These are phyloP conservation scores for Bjerkandera adusta DNA, from an alignment of 1,284 basidiomycete genomes.

Conservation along the genomic window DNA sequence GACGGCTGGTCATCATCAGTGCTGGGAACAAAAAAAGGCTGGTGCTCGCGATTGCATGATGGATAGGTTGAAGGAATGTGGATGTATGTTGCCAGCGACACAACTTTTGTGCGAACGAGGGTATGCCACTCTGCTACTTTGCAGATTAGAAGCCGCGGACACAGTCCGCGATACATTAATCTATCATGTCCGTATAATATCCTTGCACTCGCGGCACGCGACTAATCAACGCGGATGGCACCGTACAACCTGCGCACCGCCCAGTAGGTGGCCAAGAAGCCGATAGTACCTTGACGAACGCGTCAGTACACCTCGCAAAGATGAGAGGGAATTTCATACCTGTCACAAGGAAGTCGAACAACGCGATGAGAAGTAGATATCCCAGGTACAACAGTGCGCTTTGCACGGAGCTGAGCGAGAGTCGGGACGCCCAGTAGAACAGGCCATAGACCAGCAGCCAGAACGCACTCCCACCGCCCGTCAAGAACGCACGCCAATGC, in stretches of 20 bases:
- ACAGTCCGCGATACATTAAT: too few species aligned
- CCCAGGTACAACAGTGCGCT: constrained; percentile 90
- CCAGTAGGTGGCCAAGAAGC: constrained; percentile 87
- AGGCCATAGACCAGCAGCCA: constrained; percentile 88
- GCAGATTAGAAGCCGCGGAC: too few species aligned
- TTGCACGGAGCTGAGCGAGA: constrained; percentile 82
- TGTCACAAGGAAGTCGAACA: constrained; percentile 88
- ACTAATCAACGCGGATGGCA: constrained; percentile 72
- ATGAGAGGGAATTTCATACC: constrained; percentile 43
- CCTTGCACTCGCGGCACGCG: too few species aligned
- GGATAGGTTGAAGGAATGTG: too few species aligned
- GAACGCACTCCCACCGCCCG: constrained; percentile 91
- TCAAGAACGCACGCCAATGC: constrained; percentile 96
- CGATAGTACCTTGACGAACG: constrained; percentile 64
- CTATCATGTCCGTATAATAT: too few species aligned
- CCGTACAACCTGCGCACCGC: constrained; percentile 80
- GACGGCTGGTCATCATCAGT: constrained; percentile 63
- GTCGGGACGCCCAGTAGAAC: constrained; percentile 87
- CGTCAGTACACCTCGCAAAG: constrained; percentile 4
- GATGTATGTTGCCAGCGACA: too few species aligned
- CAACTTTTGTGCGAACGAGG: too few species aligned
- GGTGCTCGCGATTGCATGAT: constrained; percentile 46
- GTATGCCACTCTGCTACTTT: too few species aligned
- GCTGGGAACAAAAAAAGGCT: constrained; percentile 75
- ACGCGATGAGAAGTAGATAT: constrained; percentile 82